Evolutionary conservation across 805 yeast species (phyloP).

Genomic region (Helenozyma rhizophorensis): DNA sequence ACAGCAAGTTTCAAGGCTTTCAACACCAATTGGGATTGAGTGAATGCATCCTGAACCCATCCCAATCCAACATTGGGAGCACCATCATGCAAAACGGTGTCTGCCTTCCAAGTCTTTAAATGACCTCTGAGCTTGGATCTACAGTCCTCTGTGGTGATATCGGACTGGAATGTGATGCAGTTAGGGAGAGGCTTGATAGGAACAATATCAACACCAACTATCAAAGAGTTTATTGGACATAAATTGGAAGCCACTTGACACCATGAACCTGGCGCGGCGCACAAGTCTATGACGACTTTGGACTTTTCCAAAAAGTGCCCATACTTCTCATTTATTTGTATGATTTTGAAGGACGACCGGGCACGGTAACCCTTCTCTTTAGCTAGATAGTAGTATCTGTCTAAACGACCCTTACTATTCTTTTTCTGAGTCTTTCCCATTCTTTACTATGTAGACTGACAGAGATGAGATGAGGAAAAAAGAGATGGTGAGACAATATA

Average conservation of each 20-base stretch:
- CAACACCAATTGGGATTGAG: conserved; percentile 92
- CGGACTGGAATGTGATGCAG: conserved; percentile 90
- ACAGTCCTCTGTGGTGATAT: conserved; percentile 97
- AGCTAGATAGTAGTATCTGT: conserved; percentile 92
- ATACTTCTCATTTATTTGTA: conserved; percentile 93
- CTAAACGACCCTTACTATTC: conserved; percentile 97
- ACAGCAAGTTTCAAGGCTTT: conserved; percentile 93
- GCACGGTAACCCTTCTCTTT: conserved; percentile 98
- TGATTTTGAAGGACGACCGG: conserved; percentile 92
- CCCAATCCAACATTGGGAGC: conserved; percentile 99
- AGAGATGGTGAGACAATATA: conserved; percentile 1
- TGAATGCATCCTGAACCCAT: conserved; percentile 99
- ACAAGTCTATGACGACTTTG: conserved; percentile 92
- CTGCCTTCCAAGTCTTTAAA: conserved; percentile 98
- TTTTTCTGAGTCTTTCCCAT: conserved; percentile 95
- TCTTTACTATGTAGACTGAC: conserved; percentile 3
- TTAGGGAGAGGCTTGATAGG: conserved; percentile 97
- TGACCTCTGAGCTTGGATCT: conserved; percentile 90
- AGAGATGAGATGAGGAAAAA: conserved; percentile 8
- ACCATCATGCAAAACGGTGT: conserved; percentile 97
- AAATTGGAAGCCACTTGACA: conserved; percentile 96
- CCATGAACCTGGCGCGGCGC: conserved; percentile 99
- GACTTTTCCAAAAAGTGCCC: conserved; percentile 94
- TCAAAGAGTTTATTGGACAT: conserved; percentile 89
- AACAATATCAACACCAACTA: conserved; percentile 98